Conservation (phyloP, 2,329 filamentous ascomycete species). For the Colletotrichum graminicola region DNA sequence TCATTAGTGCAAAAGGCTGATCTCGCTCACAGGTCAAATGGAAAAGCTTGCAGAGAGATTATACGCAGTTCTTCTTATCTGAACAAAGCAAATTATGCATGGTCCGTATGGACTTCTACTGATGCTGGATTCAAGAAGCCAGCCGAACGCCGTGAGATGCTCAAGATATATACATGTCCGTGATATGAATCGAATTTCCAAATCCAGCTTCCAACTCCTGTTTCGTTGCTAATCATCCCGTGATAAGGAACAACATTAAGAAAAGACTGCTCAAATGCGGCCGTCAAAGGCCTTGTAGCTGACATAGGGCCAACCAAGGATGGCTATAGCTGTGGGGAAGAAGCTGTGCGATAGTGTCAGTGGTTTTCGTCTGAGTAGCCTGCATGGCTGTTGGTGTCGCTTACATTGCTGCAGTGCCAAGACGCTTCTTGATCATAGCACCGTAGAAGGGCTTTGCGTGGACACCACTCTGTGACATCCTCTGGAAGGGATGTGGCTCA, state of each 20-base stretch:
- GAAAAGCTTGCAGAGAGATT: accelerated
- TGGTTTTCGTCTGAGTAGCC: not conserved
- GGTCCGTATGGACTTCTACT: slow-evolving; percentile 29
- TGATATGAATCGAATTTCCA: slow-evolving; percentile 26
- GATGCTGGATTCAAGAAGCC: slow-evolving; percentile 23
- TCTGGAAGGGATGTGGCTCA: slow-evolving; percentile 55
- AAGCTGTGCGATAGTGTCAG: slow-evolving; percentile 30
- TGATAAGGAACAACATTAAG: not conserved
- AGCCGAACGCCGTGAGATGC: slow-evolving; percentile 30
- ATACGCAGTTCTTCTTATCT: not conserved
- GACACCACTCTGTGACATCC: slow-evolving; percentile 48
- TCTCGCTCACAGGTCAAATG: not conserved
- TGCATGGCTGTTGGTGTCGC: slow-evolving; percentile 37
- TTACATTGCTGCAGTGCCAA: slow-evolving; percentile 51
- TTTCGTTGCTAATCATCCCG: slow-evolving; percentile 3
- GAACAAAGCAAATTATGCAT: slow-evolving; percentile 38
- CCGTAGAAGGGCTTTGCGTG: slow-evolving; percentile 54
- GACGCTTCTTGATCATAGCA: slow-evolving; percentile 50
- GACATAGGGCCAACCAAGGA: slow-evolving; percentile 42
- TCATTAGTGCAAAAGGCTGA: not conserved
- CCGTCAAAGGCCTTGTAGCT: slow-evolving; percentile 30
- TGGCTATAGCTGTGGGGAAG: slow-evolving; percentile 13
- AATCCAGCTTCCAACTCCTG: slow-evolving; percentile 14
- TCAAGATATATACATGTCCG: slow-evolving; percentile 39
- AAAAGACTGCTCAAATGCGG: slow-evolving; percentile 22